These are phyloP conservation scores for Vinca minor DNA, from an alignment of 257 asterid species.

Conservation along the genomic window DNA sequence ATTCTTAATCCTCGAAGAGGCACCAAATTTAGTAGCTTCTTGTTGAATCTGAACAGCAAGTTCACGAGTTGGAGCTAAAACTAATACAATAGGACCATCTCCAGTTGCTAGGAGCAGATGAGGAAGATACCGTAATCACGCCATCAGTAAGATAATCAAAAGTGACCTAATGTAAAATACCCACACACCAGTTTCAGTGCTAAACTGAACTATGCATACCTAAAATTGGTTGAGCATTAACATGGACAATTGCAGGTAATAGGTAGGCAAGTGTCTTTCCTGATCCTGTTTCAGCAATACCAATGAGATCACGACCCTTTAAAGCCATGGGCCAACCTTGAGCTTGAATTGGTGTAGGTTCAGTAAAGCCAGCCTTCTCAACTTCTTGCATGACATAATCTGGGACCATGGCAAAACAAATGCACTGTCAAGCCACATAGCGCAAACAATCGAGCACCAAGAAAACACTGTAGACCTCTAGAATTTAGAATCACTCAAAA, in stretches of 20 bases:
- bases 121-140: conserved; percentile 24
- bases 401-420: conserved; percentile 23
- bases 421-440: not conserved
- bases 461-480: too few species aligned
- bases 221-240: conserved; percentile 93
- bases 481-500: too few species aligned
- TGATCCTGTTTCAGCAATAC: conserved; percentile 98
- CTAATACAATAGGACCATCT: conserved; percentile 99
- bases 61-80: conserved; percentile 98
- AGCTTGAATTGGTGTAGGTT: conserved; percentile 95
- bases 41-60: conserved; percentile 99
- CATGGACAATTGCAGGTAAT: conserved; percentile 91
- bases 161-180: conserved; percentile 2
- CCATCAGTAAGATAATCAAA: conserved; percentile 17
- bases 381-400: conserved; percentile 93
- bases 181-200: not conserved
- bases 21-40: conserved; percentile 96
- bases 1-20: conserved; percentile 95
- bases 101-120: conserved; percentile 68
- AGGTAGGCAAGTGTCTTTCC: conserved; percentile 95
- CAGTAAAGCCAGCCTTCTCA: conserved; percentile 87
- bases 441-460: too few species aligned
- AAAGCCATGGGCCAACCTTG: conserved; percentile 99
- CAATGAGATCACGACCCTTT: conserved; percentile 95
- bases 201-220: conserved; percentile 34